Base-by-base conservation (phyloP, 805 yeast species). In the Wickerhamiella siamensis region DNA sequence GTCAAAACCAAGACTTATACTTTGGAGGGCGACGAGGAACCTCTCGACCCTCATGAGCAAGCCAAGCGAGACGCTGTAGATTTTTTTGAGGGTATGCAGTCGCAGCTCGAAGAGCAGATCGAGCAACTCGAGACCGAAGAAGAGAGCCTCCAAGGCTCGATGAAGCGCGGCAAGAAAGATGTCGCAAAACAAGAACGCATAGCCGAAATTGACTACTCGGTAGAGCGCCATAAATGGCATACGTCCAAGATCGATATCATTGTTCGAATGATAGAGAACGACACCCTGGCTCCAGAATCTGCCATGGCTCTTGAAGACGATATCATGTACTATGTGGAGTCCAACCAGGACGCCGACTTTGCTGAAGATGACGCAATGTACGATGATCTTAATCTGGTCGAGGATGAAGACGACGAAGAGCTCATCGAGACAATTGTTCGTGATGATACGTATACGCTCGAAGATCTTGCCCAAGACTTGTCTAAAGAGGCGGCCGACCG, bases 1-100 rank as follows among this genome's bases (percentile, higher is more conserved):
- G 79, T 83, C 74, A 88, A 88, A 64, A 84, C 93, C 31, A 88
- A 88, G 61, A 95, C 94, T 40, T 88, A 83, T 58, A 77, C 91
- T 26, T 84, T 83, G 56, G 97, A 91, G 61, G 96, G 96, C 0
- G 38, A 36, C 15, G 38, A 36, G n/a, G 38, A 36, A 31, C 38
- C 38, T 4, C 68, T 88, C 48, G 91, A 83, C 57, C 91, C 94
- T 9, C 79, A 75, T 47, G 88, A 83, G 57, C 73, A 75, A 55
- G 86, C 82, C 60, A 82, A 80, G 56, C 72, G 70, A 41, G 93
- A 83, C 38, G 76, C 83, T 24, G 66, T 72, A 22, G 71, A 73
- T 18, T 88, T 86, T 56, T 61, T 87, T 31, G 74, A 76, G 46
- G 73, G 71, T 16, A 72, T 76, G 62, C 67, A 83, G 50, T 95